Base-by-base conservation (phyloP, 257 asterid genomes). In the Buddleja alternifolia region DNA sequence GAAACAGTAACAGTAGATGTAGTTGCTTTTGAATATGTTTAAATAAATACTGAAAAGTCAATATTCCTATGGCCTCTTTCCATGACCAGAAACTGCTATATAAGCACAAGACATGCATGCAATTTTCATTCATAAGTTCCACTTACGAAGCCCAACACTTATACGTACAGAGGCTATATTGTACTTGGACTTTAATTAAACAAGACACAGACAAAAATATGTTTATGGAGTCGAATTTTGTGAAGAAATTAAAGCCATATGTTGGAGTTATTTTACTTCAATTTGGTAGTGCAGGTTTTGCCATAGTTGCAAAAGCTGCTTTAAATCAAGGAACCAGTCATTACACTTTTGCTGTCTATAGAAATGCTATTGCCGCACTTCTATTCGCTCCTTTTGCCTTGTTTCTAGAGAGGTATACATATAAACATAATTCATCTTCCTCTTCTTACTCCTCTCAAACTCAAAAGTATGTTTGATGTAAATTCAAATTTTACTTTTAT, bases 331-430 rank as follows among this genome's bases (percentile, higher is more conserved):
- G 89, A 29, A 77, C 76, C 66, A 85, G 84, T 58, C 86, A 77
- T 73, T 83, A 76, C 4, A 68, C 78, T 0, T 77, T 85, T 67
- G 41, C 84, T 4, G 83, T 78, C 32, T 85, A 83, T 56, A 53
- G 92, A 50, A 80, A 82, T 56, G 66, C 66, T 45, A 62, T 85
- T 45, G 89, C 89, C 4, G 82, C 86, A 0, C 60, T 60, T 20
- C 55, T 71, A 6, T 76, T 85, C 53, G 80, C 83, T 14, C 91
- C 91, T 42, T 78, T 81, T 52, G 91, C 91, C 20, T 59, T 77
- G 2, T 50, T 81, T n/a, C 42, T 85, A 1, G 88, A 85, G 64
- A 85, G 86, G 91, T 46, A 20, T 15, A 47, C 11, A 15, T 59
- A 37, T 7, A 61, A 10, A 10, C 17, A 36, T 17, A 9, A n/a